These are phyloP conservation scores for Calonectria honghensis DNA, from an alignment of 2,329 filamentous ascomycete genomes.

Conservation along the genomic window DNA sequence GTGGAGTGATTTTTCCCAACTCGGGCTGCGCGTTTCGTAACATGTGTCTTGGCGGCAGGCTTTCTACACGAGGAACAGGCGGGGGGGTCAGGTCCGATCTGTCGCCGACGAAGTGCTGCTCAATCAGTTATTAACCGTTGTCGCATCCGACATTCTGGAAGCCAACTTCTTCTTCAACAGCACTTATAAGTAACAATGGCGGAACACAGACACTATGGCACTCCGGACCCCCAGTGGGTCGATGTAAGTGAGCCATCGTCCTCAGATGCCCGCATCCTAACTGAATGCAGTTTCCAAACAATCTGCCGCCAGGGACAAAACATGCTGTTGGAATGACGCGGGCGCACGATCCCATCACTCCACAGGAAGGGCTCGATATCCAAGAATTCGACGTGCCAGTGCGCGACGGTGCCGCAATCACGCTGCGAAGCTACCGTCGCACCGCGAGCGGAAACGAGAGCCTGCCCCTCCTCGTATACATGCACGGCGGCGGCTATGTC, in stretches of 20 bases:
- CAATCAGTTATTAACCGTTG: neutral
- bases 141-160: neutral
- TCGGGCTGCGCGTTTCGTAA: slow-evolving; percentile 16
- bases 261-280: neutral
- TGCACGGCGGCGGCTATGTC: slow-evolving; percentile 55
- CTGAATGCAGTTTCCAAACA: slow-evolving; percentile 51
- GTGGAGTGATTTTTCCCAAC: neutral
- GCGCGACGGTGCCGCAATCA: slow-evolving; percentile 46
- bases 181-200: slow-evolving; percentile 34
- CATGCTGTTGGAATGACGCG: slow-evolving; percentile 44
- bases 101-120: slow-evolving; percentile 12
- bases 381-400: slow-evolving; percentile 49
- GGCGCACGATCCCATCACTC: slow-evolving; percentile 48
- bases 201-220: slow-evolving; percentile 41
- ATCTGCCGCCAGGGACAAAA: slow-evolving; percentile 45
- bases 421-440: slow-evolving; percentile 49
- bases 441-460: slow-evolving; percentile 22
- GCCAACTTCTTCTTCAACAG: too few relatives aligned
- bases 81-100: slow-evolving; percentile 25
- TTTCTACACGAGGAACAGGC: neutral
- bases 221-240: slow-evolving; percentile 38
- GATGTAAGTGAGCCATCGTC: slow-evolving; percentile 26
- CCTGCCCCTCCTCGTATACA: slow-evolving; percentile 52
- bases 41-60: slow-evolving; percentile 8
- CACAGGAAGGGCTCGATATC: slow-evolving; percentile 49